phyloP scores from a whole-genome alignment of 495 filamentous ascomycete species.

The Chaetomium tenue region DNA sequence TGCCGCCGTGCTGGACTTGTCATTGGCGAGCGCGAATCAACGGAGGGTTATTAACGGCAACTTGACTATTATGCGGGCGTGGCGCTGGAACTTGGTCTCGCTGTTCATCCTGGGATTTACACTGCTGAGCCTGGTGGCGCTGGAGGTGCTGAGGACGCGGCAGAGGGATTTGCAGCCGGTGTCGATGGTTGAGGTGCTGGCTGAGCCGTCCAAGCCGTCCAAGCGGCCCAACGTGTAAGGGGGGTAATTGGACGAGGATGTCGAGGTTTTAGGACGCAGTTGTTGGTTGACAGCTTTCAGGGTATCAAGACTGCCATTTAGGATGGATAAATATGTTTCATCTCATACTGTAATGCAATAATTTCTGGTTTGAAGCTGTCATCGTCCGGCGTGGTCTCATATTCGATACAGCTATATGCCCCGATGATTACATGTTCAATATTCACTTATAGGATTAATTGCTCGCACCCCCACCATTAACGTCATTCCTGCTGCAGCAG shows the following conservation, averaged over 20 bases:
- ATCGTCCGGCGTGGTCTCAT: too few relatives aligned
- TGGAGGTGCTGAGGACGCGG: constrained; percentile 33
- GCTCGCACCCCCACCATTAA: neutral
- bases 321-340: neutral
- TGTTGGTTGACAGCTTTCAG: neutral
- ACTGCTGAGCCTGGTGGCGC: constrained; percentile 47
- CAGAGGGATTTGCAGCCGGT: constrained; percentile 8
- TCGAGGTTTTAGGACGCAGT: neutral
- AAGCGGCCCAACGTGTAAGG: neutral
- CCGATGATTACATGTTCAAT: neutral
- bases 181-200: constrained; percentile 10
- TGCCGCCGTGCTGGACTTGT: constrained; percentile 47
- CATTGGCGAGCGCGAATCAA: constrained; percentile 36
- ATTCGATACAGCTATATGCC: too few relatives aligned
- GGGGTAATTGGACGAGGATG: neutral
- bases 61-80: constrained; percentile 48
- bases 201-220: neutral
- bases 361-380: neutral
- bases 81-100: constrained; percentile 56
- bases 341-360: neutral
- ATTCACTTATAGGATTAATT: neutral
- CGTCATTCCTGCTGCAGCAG: constrained; percentile 12
- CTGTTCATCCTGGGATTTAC: constrained; percentile 49
- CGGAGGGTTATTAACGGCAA: constrained; percentile 42
- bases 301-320: neutral